phyloP scores from a whole-genome alignment of 768 basidiomycete species.

The Hericium erinaceus region DNA sequence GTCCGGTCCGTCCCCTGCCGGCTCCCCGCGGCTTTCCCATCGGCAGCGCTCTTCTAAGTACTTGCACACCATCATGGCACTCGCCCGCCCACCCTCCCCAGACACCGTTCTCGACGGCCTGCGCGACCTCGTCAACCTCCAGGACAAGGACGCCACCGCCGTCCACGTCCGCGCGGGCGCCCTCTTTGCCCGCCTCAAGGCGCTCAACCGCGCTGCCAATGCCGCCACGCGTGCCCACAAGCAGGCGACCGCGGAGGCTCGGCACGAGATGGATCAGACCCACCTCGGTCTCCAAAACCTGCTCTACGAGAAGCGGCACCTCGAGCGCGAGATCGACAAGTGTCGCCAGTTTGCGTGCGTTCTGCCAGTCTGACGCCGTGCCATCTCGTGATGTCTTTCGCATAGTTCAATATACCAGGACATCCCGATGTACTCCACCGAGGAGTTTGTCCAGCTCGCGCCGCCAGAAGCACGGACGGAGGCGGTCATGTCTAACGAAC shows the following conservation, averaged over 20 bases:
- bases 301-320: constrained; percentile 81
- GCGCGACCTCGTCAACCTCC: constrained; percentile 48
- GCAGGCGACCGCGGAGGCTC: constrained; percentile 59
- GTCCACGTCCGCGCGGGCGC: constrained; percentile 62
- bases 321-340: constrained; percentile 87
- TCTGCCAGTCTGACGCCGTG: not conserved
- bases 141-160: constrained; percentile 36
- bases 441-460: constrained; percentile 62
- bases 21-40: not conserved
- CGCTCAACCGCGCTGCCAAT: constrained; percentile 68
- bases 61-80: constrained; percentile 14
- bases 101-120: constrained; percentile 53
- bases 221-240: constrained; percentile 63
- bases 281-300: constrained; percentile 82
- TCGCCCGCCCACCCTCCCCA: constrained; percentile 26
- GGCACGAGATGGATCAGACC: constrained; percentile 86
- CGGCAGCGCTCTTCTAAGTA: constrained; percentile 17
- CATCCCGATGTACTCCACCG: constrained; percentile 59
- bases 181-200: constrained; percentile 72
- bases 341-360: constrained; percentile 87
- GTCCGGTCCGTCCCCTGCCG: not conserved
- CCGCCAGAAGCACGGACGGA: constrained; percentile 56
- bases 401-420: constrained; percentile 83
- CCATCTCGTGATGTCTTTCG: constrained; percentile 1
- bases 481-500: constrained; percentile 56